A percentile compares a stretch with the other conserved stretches of the same genome.
These are phyloP conservation scores for Tripidium arundinaceum DNA, from an alignment of 202 grass and related monocot species.

Conservation along the genomic window DNA sequence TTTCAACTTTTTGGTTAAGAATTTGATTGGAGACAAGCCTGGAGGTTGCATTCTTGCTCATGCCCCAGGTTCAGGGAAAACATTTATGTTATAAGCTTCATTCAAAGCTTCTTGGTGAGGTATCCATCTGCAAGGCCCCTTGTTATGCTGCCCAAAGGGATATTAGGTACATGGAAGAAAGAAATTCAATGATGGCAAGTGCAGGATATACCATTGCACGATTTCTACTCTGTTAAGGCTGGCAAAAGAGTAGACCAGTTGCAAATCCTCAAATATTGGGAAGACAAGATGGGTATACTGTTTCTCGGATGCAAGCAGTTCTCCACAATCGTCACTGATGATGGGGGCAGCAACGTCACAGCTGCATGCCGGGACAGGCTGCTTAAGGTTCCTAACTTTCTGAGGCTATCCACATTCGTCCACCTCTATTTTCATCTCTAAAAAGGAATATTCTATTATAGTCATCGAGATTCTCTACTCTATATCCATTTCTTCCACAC, in stretches of 20 bases:
- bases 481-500: too few species aligned
- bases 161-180: slow-evolving; percentile 84
- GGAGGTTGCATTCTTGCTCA: slow-evolving; percentile 97
- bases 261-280: slow-evolving; percentile 74
- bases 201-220: slow-evolving; percentile 81
- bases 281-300: slow-evolving; percentile 79
- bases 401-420: background rate
- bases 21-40: slow-evolving; percentile 72
- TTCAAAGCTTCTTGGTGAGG: slow-evolving; percentile 95
- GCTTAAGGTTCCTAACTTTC: slow-evolving; percentile 71
- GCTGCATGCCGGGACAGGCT: slow-evolving; percentile 73
- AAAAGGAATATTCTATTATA: too few species aligned
- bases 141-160: slow-evolving; percentile 89
- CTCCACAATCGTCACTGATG: slow-evolving; percentile 59
- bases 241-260: slow-evolving; percentile 86
- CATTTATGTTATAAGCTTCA: slow-evolving; percentile 98
- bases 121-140: slow-evolving; percentile 79
- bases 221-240: slow-evolving; percentile 94
- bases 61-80: slow-evolving; percentile 96
- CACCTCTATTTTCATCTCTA: too few species aligned
- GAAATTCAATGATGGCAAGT: slow-evolving; percentile 82
- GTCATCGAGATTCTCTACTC: too few species aligned
- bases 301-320: slow-evolving; percentile 98
- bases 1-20: slow-evolving; percentile 92
- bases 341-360: slow-evolving; percentile 45